Evolutionary conservation across 352 stramenopile genomes (phyloP).

Genomic region (Blastocystis sp.): DNA sequence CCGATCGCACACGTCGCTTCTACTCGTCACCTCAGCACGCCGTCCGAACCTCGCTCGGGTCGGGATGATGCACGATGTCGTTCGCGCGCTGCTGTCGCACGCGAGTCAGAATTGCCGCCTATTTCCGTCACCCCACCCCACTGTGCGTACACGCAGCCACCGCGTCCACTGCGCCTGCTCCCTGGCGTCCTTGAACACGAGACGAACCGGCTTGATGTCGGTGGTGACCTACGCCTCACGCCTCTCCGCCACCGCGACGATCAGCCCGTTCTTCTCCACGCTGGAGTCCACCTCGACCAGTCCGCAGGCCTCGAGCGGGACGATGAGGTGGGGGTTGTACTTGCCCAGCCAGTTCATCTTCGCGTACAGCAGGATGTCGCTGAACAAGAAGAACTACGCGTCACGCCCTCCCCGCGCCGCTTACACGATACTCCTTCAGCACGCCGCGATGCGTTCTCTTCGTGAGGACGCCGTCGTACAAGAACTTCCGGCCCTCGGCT

Average conservation of each 20-base stretch:
- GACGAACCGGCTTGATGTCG: constrained; percentile 1
- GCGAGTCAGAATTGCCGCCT: not conserved
- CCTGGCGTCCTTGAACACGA: constrained; percentile 9
- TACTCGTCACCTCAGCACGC: not conserved
- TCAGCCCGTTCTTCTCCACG: not conserved
- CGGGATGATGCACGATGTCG: not conserved
- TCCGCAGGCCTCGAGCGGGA: constrained; percentile 8
- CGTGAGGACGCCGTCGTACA: constrained; percentile 29
- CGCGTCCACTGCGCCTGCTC: constrained; percentile 39
- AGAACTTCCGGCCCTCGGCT: constrained; percentile 13
- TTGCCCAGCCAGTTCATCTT: constrained; percentile 79
- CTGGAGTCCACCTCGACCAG: not conserved
- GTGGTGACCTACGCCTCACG: constrained; percentile 25
- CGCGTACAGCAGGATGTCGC: constrained; percentile 83
- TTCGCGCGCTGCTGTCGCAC: constrained; percentile 17
- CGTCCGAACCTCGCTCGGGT: not conserved
- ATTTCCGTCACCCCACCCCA: not conserved
- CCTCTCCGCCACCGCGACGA: not conserved
- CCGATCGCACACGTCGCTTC: not conserved
- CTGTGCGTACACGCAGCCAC: not conserved
- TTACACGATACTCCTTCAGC: not conserved
- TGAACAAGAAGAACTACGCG: constrained; percentile 85
- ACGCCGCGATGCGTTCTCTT: constrained; percentile 25
- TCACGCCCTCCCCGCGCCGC: not conserved
- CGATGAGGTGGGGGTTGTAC: constrained; percentile 76